Conservation (phyloP, 306 rosid genomes). For the Glycine soja region DNA sequence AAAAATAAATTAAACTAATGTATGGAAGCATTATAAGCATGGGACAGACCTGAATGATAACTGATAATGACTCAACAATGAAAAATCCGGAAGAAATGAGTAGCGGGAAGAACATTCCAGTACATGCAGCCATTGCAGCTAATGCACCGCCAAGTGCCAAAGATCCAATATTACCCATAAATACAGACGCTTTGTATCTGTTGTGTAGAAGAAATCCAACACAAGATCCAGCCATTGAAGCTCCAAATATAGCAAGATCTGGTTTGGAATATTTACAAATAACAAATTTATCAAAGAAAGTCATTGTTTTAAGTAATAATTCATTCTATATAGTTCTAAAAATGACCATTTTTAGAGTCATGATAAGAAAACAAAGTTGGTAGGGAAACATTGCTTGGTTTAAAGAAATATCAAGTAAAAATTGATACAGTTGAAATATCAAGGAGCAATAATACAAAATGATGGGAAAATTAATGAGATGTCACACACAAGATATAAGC, state of each 20-base stretch:
- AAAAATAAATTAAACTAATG: slow-evolving; percentile 8
- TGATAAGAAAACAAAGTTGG: neutral
- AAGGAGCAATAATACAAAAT: no score
- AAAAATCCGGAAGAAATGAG: slow-evolving; percentile 81
- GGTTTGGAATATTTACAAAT: slow-evolving; percentile 49
- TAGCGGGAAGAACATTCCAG: slow-evolving; percentile 95
- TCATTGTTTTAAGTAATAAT: slow-evolving; percentile 33
- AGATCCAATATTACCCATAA: slow-evolving; percentile 93
- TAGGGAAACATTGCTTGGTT: no score
- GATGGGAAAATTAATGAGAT: no score
- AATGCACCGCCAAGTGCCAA: slow-evolving; percentile 93
- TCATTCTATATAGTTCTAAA: slow-evolving; percentile 17
- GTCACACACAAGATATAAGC: no score
- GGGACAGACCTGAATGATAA: slow-evolving; percentile 73
- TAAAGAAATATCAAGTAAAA: no score
- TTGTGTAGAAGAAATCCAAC: slow-evolving; percentile 96
- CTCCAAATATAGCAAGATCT: slow-evolving; percentile 94
- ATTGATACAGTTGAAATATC: no score
- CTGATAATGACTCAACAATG: slow-evolving; percentile 71
- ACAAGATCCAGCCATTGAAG: slow-evolving; percentile 99
- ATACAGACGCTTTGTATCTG: slow-evolving; percentile 84
- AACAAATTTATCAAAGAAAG: slow-evolving; percentile 26
- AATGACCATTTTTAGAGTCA: slow-evolving; percentile 19
- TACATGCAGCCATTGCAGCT: slow-evolving; percentile 96
- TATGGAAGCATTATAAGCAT: slow-evolving; percentile 25